phyloP scores from a whole-genome alignment of 2,329 filamentous ascomycete genomes.

The Botrytis medusae region DNA sequence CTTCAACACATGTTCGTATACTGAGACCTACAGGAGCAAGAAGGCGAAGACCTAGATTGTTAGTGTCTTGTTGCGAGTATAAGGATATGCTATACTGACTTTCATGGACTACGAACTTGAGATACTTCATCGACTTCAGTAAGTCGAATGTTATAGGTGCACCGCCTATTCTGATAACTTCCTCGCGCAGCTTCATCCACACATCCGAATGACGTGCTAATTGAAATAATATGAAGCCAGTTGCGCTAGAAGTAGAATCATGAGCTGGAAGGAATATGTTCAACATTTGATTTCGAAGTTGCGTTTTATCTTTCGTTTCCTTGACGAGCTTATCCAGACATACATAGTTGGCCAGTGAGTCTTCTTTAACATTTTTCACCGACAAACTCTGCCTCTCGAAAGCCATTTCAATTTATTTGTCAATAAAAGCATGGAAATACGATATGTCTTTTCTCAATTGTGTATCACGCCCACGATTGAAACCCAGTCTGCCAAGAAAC shows the following conservation, averaged over 20 bases:
- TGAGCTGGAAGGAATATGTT: conserved; percentile 43
- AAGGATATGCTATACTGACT: conserved; percentile 42
- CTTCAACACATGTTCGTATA: neutral
- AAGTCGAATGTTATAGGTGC: conserved; percentile 47
- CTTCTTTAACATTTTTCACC: neutral
- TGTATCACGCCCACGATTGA: conserved; percentile 1
- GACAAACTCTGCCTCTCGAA: neutral
- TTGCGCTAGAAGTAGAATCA: conserved; percentile 43
- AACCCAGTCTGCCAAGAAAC: conserved; percentile 19
- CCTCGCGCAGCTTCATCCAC: conserved; percentile 36
- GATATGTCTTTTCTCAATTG: conserved; percentile 16
- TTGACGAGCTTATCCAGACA: conserved; percentile 51
- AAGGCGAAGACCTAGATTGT: neutral
- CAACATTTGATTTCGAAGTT: conserved; percentile 39
- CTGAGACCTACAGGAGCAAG: neutral
- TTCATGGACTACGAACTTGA: conserved; percentile 57
- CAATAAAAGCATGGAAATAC: conserved; percentile 19
- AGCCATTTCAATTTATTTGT: conserved; percentile 21
- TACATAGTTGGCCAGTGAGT: conserved; percentile 37
- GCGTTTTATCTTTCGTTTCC: conserved; percentile 44
- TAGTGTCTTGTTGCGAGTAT: neutral
- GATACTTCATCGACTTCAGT: conserved; percentile 52
- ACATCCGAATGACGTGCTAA: conserved; percentile 34
- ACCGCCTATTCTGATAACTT: conserved; percentile 37
- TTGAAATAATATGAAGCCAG: conserved; percentile 38